phyloP scores from a whole-genome alignment of 768 basidiomycete genomes.

The Krasilnikovozyma curviuscula region DNA sequence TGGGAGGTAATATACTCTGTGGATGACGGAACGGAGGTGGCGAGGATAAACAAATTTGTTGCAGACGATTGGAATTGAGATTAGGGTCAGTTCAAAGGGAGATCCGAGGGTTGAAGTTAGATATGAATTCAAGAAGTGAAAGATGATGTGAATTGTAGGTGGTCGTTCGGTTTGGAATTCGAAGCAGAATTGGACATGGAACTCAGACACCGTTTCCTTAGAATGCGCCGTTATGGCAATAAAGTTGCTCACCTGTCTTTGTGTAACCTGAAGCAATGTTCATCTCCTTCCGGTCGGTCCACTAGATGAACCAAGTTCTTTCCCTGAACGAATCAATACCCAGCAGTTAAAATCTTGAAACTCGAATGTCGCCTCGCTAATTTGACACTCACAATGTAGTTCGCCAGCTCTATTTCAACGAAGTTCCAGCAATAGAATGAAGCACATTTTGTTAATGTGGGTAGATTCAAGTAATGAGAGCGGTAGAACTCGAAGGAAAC shows the following conservation, averaged over 20 bases:
- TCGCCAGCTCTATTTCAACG: conserved; percentile 48
- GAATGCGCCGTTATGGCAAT: background rate
- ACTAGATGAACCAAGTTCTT: conserved; percentile 91
- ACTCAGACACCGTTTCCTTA: too few species aligned
- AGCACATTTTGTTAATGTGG: background rate
- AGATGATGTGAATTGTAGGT: too few species aligned
- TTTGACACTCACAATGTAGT: conserved; percentile 52
- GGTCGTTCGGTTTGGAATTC: too few species aligned
- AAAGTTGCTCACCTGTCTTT: conserved; percentile 41
- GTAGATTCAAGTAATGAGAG: background rate
- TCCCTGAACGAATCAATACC: conserved; percentile 36
- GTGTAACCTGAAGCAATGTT: conserved; percentile 87
- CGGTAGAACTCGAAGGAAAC: background rate
- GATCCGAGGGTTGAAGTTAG: background rate
- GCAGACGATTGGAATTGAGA: background rate
- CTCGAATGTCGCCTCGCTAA: background rate
- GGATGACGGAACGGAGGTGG: background rate
- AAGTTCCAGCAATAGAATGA: background rate
- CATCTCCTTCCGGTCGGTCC: conserved; percentile 70
- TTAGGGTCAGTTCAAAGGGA: background rate
- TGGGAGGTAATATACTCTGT: conserved; percentile 76
- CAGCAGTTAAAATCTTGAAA: background rate
- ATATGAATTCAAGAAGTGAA: background rate
- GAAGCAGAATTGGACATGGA: too few species aligned
- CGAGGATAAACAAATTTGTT: background rate